Evolutionary conservation across 805 yeast genomes (phyloP).

Genomic region (Danielia oregonensis): DNA sequence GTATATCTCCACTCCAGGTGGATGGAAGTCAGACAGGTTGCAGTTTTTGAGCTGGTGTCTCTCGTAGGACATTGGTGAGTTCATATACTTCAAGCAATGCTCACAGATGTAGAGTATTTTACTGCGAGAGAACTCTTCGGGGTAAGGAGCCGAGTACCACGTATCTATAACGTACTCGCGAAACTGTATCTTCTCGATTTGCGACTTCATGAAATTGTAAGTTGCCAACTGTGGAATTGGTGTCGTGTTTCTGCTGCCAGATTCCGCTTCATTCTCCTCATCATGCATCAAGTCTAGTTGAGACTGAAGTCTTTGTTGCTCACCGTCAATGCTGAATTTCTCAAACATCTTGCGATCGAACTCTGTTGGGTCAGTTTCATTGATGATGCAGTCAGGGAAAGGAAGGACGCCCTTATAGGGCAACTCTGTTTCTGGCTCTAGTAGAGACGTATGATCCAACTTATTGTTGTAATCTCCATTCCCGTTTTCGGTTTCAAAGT

Average conservation of each 20-base stretch:
- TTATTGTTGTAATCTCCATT: too few relatives aligned
- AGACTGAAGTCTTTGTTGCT: constrained; percentile 12
- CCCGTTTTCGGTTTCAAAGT: too few relatives aligned
- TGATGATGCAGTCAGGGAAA: constrained; percentile 56
- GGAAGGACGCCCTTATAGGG: constrained; percentile 68
- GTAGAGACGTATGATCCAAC: too few relatives aligned
- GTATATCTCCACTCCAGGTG: constrained; percentile 53
- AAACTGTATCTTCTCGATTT: constrained; percentile 63
- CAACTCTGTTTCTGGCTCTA: constrained; percentile 34
- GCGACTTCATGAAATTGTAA: constrained; percentile 28
- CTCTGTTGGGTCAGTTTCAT: constrained; percentile 55
- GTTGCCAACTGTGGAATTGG: constrained; percentile 14
- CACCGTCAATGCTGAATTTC: constrained; percentile 36
- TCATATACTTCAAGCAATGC: constrained; percentile 75
- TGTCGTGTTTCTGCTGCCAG: constrained; percentile 12
- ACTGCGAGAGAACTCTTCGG: constrained; percentile 71
- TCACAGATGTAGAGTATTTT: constrained; percentile 74
- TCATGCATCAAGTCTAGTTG: constrained; percentile 4
- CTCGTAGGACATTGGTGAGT: constrained; percentile 58
- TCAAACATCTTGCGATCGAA: constrained; percentile 50
- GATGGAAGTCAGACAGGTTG: constrained; percentile 49
- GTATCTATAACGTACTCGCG: constrained; percentile 75
- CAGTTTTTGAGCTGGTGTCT: constrained; percentile 76
- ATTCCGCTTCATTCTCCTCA: constrained; percentile 10
- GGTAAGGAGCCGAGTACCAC: constrained; percentile 93